Percentiles rank a stretch among this genome's conserved stretches.
Conservation (phyloP, 73 alveolate species). For the Paramecium primaurelia region DNA sequence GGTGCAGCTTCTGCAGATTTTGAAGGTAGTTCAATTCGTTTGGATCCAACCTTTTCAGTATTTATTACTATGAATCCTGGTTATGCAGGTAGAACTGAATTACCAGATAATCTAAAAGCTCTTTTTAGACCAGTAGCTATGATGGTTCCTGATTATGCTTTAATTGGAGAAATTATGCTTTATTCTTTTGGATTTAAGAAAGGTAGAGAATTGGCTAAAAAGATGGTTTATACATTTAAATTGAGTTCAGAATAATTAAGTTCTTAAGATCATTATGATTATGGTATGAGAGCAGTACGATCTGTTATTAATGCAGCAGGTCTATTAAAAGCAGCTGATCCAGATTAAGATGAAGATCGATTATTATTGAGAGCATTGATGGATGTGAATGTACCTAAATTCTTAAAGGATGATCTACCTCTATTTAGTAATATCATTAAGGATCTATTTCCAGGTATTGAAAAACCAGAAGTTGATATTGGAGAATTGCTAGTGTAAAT, state of each 20-base stretch:
- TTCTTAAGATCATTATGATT: constrained; percentile 97
- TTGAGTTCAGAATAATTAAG: constrained; percentile 95
- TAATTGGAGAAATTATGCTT: constrained; percentile 65
- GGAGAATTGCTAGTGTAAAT: constrained; percentile 57
- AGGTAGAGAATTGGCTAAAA: constrained; percentile 67
- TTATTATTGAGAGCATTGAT: constrained; percentile 94
- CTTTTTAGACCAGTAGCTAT: constrained; percentile 72
- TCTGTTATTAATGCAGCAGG: constrained; percentile 99
- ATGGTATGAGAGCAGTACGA: constrained; percentile 99
- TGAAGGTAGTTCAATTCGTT: constrained; percentile 89
- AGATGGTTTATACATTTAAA: constrained; percentile 69
- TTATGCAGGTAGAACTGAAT: constrained; percentile 79
- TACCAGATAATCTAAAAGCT: constrained; percentile 76
- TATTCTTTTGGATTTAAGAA: constrained; percentile 62
- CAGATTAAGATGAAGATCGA: constrained; percentile 90
- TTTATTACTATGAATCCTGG: constrained; percentile 83
- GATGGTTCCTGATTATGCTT: constrained; percentile 68
- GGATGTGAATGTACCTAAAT: constrained; percentile 98
- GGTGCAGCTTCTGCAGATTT: constrained; percentile 86
- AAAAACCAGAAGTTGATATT: constrained; percentile 94
- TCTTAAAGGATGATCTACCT: constrained; percentile 98
- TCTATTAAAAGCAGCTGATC: constrained; percentile 91
- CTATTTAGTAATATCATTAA: constrained; percentile 96
- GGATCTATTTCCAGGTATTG: constrained; percentile 99
- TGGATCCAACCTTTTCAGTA: constrained; percentile 93